phyloP scores from a whole-genome alignment of 768 basidiomycete genomes.

The Russula earlei region DNA sequence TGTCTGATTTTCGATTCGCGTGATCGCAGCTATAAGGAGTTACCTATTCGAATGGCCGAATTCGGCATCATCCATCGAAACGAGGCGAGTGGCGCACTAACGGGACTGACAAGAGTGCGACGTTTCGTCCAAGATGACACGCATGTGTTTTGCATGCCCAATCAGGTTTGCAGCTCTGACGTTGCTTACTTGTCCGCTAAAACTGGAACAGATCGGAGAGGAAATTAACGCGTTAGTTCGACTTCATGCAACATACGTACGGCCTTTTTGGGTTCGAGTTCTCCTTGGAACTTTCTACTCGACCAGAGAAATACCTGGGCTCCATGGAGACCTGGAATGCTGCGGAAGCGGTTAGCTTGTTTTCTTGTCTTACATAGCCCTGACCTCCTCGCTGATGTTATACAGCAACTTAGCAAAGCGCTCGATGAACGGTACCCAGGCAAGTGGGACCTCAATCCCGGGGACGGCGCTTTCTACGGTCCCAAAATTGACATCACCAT shows the following conservation, averaged over 20 bases:
- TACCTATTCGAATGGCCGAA: constrained; percentile 96
- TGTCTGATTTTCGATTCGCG: constrained; percentile 92
- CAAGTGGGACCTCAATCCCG: constrained; percentile 87
- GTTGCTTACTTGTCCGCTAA: neutral
- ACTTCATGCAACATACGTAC: constrained; percentile 92
- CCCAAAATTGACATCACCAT: constrained; percentile 99
- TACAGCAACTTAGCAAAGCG: constrained; percentile 71
- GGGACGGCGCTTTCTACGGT: constrained; percentile 98
- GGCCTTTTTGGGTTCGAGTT: constrained; percentile 93
- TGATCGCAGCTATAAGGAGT: constrained; percentile 89
- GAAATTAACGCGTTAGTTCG: constrained; percentile 84
- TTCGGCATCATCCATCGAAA: constrained; percentile 97
- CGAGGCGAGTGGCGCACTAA: constrained; percentile 90
- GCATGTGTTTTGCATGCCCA: constrained; percentile 95
- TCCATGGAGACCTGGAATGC: constrained; percentile 81
- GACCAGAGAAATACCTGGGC: constrained; percentile 91
- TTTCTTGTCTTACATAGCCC: neutral
- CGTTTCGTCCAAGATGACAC: constrained; percentile 98
- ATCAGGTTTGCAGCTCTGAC: constrained; percentile 44
- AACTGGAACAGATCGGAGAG: constrained; percentile 53
- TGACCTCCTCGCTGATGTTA: neutral
- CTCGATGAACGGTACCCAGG: constrained; percentile 82
- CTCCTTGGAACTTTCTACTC: constrained; percentile 88
- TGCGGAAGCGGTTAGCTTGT: constrained; percentile 62
- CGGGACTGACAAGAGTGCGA: constrained; percentile 86